A percentile compares a stretch with the other conserved stretches of the same genome.
phyloP scores from a whole-genome alignment of 169 alveolate species.

The Eimeria tenella region DNA sequence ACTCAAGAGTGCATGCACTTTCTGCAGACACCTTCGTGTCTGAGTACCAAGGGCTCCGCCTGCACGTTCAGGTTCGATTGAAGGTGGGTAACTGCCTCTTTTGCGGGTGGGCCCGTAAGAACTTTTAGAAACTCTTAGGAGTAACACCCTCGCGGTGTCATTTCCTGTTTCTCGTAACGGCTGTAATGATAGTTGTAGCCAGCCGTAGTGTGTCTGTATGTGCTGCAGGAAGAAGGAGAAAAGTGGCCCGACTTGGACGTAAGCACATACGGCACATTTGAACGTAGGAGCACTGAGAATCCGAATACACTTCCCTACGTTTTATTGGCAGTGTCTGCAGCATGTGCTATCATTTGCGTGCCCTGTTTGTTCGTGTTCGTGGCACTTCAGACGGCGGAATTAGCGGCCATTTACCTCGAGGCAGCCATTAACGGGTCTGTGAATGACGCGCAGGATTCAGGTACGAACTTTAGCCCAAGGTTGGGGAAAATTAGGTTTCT shows the following conservation, averaged over 20 bases:
- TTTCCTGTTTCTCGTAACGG: background rate
- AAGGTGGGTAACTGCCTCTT: background rate
- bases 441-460: background rate
- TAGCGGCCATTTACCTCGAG: background rate
- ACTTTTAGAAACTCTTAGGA: no score
- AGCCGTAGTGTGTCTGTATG: background rate
- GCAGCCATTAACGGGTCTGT: constrained; percentile 3
- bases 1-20: no score
- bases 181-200: no score
- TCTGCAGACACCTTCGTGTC: background rate
- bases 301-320: background rate
- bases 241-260: background rate
- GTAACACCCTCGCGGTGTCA: background rate
- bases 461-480: background rate
- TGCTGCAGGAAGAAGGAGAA: constrained; percentile 24
- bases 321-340: background rate
- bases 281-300: no score
- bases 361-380: background rate
- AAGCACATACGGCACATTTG: background rate
- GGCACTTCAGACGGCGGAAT: background rate
- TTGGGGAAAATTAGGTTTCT: no score
- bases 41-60: background rate
- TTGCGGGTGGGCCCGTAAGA: no score
- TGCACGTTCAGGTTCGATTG: constrained; percentile 10
- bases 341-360: background rate